These are phyloP conservation scores for Balansia obtecta DNA, from an alignment of 2,329 filamentous ascomycete genomes.

Conservation along the genomic window DNA sequence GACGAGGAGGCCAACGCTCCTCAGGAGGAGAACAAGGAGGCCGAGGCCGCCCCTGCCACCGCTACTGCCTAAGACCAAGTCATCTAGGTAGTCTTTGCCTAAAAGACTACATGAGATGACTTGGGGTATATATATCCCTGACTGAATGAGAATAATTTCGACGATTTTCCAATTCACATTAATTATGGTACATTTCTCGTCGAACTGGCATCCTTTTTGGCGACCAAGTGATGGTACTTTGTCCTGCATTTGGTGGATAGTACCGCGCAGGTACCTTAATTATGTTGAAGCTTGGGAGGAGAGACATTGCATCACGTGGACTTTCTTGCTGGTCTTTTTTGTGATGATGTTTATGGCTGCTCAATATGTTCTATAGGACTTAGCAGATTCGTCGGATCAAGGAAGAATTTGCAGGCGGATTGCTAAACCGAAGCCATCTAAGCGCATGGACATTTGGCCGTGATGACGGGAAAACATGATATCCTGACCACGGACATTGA, in stretches of 20 bases:
- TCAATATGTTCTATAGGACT: slow-evolving; percentile 13
- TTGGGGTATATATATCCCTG: slow-evolving; percentile 14
- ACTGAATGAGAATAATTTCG: slow-evolving; percentile 23
- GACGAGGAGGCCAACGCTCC: slow-evolving; percentile 65
- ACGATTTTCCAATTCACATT: slow-evolving; percentile 25
- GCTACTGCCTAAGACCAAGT: slow-evolving; percentile 18
- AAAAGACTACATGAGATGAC: slow-evolving; percentile 12
- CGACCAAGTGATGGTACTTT: slow-evolving; percentile 1
- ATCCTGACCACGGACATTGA: not conserved
- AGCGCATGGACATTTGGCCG: not conserved
- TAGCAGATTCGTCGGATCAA: not conserved
- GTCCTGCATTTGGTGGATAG: not conserved
- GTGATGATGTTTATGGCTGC: slow-evolving; percentile 12
- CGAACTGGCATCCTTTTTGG: slow-evolving; percentile 5
- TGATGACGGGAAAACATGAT: not conserved
- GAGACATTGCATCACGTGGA: slow-evolving; percentile 14
- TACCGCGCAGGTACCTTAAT: not conserved
- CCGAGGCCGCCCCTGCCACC: slow-evolving; percentile 14
- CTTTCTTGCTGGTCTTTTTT: slow-evolving; percentile 10
- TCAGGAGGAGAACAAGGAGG: slow-evolving; percentile 31
- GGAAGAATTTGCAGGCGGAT: not conserved
- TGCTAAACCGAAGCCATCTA: slow-evolving; percentile 3
- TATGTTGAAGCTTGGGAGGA: slow-evolving; percentile 14
- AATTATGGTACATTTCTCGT: slow-evolving; percentile 24
- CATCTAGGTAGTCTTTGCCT: too few relatives aligned